phyloP scores from a whole-genome alignment of 805 yeast genomes.

The Starmera amethionina region DNA sequence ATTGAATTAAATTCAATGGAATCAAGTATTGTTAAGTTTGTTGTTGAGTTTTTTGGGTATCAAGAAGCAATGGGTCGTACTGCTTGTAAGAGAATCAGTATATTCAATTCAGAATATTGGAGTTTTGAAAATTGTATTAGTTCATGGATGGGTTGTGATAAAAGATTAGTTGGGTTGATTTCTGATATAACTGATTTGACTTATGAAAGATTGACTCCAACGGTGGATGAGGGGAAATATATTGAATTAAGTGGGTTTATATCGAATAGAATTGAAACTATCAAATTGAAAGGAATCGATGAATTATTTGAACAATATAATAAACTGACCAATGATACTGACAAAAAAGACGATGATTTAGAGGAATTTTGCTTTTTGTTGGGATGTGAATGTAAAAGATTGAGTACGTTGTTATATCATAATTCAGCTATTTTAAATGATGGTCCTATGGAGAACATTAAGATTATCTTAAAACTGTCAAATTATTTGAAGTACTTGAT shows the following conservation, averaged over 20 bases:
- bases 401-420: constrained; percentile 2
- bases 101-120: constrained; percentile 4
- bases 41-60: constrained; percentile 3
- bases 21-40: neutral
- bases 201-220: constrained; percentile 1
- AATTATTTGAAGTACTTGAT: constrained; percentile 2
- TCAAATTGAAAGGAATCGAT: neutral
- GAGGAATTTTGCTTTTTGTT: constrained; percentile 4
- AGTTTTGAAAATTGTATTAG: neutral
- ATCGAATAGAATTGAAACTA: neutral
- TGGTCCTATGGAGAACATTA: constrained; percentile 1
- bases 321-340: neutral
- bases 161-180: constrained; percentile 1
- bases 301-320: neutral
- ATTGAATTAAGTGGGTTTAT: neutral
- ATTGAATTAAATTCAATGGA: neutral
- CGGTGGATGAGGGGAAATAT: neutral
- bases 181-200: constrained; percentile 6
- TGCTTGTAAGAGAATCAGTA: constrained; percentile 2
- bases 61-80: constrained; percentile 8
- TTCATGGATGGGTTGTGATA: constrained; percentile 6
- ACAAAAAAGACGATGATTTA: neutral
- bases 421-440: constrained; percentile 2
- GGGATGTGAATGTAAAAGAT: constrained; percentile 5
- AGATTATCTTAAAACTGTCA: neutral